These are phyloP conservation scores for Drosera capensis DNA, from an alignment of 148 eudicot genomes.

Conservation along the genomic window DNA sequence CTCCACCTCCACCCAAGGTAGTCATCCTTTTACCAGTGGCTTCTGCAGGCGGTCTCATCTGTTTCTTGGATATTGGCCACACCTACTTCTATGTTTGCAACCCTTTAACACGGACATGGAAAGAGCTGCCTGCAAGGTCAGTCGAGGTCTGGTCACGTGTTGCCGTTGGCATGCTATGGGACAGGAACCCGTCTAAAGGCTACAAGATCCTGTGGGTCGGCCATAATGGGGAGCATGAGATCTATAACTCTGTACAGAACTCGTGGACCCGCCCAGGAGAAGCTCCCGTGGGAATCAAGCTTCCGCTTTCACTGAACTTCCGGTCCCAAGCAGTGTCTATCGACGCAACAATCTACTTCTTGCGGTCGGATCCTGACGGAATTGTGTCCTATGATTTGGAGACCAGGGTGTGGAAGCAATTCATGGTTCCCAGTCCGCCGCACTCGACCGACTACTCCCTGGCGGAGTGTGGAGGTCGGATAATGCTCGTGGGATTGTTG, in stretches of 20 bases:
- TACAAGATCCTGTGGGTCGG: too few relatives aligned
- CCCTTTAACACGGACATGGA: background rate
- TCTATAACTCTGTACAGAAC: too few relatives aligned
- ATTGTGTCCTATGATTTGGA: conserved; percentile 54
- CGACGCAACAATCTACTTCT: conserved; percentile 41
- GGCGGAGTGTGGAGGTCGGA: conserved; percentile 56
- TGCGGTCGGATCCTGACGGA: conserved; percentile 81
- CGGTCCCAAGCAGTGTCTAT: conserved; percentile 57
- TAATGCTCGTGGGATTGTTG: conserved; percentile 71
- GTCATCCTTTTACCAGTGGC: background rate
- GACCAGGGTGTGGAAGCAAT: conserved; percentile 56
- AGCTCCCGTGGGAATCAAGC: conserved; percentile 42
- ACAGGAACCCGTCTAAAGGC: too few relatives aligned
- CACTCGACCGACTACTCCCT: conserved; percentile 55
- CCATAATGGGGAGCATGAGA: too few relatives aligned
- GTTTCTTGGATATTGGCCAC: background rate
- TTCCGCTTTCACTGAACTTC: conserved; percentile 62
- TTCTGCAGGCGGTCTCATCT: background rate
- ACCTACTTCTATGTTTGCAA: background rate
- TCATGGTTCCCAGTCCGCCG: conserved; percentile 52
- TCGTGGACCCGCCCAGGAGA: too few relatives aligned
- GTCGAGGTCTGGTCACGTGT: too few relatives aligned
- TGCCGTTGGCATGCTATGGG: too few relatives aligned
- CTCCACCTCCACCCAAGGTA: background rate
- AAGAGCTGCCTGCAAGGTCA: background rate